phyloP scores from a whole-genome alignment of 2,329 filamentous ascomycete genomes.

The Cercospora brassicicola region DNA sequence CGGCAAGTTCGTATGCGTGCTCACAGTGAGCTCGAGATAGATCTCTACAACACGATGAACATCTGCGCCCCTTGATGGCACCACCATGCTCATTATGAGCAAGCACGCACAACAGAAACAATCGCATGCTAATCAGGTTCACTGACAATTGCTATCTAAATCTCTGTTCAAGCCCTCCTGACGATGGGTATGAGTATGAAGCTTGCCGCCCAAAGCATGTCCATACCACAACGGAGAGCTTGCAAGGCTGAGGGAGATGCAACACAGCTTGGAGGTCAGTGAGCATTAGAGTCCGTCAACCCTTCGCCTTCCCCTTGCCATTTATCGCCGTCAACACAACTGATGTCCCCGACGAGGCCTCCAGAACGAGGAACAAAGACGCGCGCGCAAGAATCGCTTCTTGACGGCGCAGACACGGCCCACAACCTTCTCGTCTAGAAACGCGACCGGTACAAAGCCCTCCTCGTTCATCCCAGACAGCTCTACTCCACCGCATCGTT shows the following conservation, averaged over 20 bases:
- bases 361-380: background rate
- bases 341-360: background rate
- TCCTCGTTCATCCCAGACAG: background rate
- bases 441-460: background rate
- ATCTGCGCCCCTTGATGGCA: background rate
- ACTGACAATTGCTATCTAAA: background rate
- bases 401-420: background rate
- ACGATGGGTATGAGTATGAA: background rate
- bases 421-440: background rate
- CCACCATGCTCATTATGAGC: background rate
- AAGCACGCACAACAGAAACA: background rate
- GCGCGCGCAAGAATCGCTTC: background rate
- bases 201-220: background rate
- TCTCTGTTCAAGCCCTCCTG: background rate
- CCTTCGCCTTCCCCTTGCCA: background rate
- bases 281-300: background rate
- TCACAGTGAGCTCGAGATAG: background rate
- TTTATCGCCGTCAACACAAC: background rate
- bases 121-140: background rate
- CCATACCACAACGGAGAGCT: background rate
- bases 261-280: background rate
- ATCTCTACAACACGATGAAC: background rate
- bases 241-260: background rate
- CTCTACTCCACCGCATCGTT: background rate
- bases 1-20: background rate